Evolutionary conservation across 2,329 filamentous ascomycete species (phyloP).

Genomic region (Plenodomus tracheiphilus): DNA sequence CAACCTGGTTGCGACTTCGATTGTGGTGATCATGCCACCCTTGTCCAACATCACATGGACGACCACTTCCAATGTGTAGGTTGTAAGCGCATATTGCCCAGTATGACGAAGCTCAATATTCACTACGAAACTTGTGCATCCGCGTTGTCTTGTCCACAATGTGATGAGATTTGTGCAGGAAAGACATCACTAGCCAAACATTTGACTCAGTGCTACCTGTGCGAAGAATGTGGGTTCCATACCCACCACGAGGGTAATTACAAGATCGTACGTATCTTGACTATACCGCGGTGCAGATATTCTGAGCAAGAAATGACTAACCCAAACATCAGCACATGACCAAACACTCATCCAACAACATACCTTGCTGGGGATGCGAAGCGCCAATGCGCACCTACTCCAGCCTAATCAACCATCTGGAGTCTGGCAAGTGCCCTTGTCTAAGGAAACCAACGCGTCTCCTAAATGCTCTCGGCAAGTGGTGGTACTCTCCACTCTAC

Average conservation of each 20-base stretch:
- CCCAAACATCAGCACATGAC: constrained; percentile 29
- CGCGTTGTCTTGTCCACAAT: constrained; percentile 23
- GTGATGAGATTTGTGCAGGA: constrained; percentile 20
- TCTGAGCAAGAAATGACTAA: neutral
- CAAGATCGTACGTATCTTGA: constrained; percentile 18
- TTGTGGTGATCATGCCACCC: constrained; percentile 11
- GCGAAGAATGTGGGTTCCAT: constrained; percentile 22
- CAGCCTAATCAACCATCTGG: constrained; percentile 43
- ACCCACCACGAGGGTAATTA: constrained; percentile 27
- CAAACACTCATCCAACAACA: constrained; percentile 21
- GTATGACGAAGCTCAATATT: constrained; percentile 29
- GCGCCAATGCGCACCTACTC: constrained; percentile 27
- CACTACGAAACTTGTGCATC: constrained; percentile 28
- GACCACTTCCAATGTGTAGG: constrained; percentile 39
- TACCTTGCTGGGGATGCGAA: constrained; percentile 33
- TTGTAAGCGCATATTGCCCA: constrained; percentile 33
- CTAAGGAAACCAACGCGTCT: constrained; percentile 60
- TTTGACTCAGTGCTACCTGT: constrained; percentile 26
- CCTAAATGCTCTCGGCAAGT: constrained; percentile 29
- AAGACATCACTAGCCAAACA: constrained; percentile 24
- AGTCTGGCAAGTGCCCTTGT: constrained; percentile 68
- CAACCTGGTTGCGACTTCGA: constrained; percentile 40
- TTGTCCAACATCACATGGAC: constrained; percentile 29
- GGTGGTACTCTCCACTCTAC: constrained; percentile 40
- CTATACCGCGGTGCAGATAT: neutral